A percentile compares a stretch with the other conserved stretches of the same genome.
These are phyloP conservation scores for Cardamine chenopodiifolia DNA, from an alignment of 345 rosid species.

Conservation along the genomic window DNA sequence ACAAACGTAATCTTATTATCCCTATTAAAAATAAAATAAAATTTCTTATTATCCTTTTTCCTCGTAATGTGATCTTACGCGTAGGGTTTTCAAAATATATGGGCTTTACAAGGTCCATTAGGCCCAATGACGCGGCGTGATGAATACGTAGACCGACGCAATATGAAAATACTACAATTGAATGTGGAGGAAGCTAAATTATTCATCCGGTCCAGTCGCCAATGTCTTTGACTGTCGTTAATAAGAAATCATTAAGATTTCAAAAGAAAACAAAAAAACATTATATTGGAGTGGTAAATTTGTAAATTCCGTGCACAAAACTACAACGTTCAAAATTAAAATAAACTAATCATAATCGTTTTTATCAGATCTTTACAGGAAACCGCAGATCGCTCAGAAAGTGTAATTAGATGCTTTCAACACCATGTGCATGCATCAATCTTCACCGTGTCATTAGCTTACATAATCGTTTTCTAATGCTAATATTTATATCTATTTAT, in stretches of 20 bases:
- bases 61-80: background rate
- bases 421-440: slow-evolving; percentile 39
- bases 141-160: background rate
- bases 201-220: slow-evolving; percentile 23
- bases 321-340: slow-evolving; percentile 24
- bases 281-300: slow-evolving; percentile 3
- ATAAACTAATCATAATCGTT: background rate
- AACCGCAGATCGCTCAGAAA: slow-evolving; percentile 46
- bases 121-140: slow-evolving; percentile 15
- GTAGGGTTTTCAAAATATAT: background rate
- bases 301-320: slow-evolving; percentile 13
- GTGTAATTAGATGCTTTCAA: slow-evolving; percentile 24
- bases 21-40: too few species aligned
- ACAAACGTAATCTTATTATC: too few species aligned
- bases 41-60: too few species aligned
- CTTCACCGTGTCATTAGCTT: slow-evolving; percentile 42
- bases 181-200: background rate
- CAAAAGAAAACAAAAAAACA: background rate
- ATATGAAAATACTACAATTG: slow-evolving; percentile 27
- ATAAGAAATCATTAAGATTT: background rate
- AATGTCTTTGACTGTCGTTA: slow-evolving; percentile 27
- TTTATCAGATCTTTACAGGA: slow-evolving; percentile 37
- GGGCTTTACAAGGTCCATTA: background rate
- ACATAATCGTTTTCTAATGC: slow-evolving; percentile 5
- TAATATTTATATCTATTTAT: background rate